Evolutionary conservation across 768 basidiomycete species (phyloP).

Genomic region (Imleria badia): DNA sequence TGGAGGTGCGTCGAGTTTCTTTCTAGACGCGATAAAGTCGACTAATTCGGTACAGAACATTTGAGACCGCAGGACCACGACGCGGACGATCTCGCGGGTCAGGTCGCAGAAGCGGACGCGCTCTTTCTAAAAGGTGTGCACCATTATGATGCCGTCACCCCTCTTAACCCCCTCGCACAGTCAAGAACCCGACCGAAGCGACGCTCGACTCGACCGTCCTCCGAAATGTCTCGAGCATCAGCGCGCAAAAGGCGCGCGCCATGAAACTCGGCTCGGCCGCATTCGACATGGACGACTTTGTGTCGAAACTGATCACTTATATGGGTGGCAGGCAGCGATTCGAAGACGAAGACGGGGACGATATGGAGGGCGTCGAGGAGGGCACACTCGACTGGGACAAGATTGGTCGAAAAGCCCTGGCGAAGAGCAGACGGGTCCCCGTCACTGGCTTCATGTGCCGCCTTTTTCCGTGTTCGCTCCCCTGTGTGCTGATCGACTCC

Average conservation of each 20-base stretch:
- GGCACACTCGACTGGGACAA: slow-evolving; percentile 75
- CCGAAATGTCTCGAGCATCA: slow-evolving; percentile 71
- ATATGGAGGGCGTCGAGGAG: slow-evolving; percentile 53
- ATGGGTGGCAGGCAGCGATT: slow-evolving; percentile 71
- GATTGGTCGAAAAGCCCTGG: slow-evolving; percentile 81
- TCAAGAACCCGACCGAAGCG: slow-evolving; percentile 83
- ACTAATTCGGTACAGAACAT: slow-evolving; percentile 34
- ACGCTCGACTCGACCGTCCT: slow-evolving; percentile 86
- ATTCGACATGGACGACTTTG: slow-evolving; percentile 92
- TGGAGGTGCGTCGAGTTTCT: slow-evolving; percentile 48
- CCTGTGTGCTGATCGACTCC: slow-evolving; percentile 14
- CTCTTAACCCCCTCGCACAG: slow-evolving; percentile 34
- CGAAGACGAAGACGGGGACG: slow-evolving; percentile 45
- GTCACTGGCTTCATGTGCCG: slow-evolving; percentile 87
- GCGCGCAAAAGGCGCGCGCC: slow-evolving; percentile 84
- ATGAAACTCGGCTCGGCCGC: slow-evolving; percentile 86
- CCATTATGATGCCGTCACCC: background rate
- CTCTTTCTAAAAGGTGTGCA: slow-evolving; percentile 62
- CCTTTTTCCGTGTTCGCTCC: slow-evolving; percentile 2
- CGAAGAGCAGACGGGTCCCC: slow-evolving; percentile 75
- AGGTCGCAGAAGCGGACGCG: slow-evolving; percentile 56
- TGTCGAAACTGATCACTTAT: slow-evolving; percentile 68
- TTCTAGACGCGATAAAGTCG: background rate
- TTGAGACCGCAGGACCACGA: slow-evolving; percentile 55
- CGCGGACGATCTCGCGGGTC: slow-evolving; percentile 53